phyloP scores from a whole-genome alignment of 1,139 yeast species.

The Yamadazyma sp. region DNA sequence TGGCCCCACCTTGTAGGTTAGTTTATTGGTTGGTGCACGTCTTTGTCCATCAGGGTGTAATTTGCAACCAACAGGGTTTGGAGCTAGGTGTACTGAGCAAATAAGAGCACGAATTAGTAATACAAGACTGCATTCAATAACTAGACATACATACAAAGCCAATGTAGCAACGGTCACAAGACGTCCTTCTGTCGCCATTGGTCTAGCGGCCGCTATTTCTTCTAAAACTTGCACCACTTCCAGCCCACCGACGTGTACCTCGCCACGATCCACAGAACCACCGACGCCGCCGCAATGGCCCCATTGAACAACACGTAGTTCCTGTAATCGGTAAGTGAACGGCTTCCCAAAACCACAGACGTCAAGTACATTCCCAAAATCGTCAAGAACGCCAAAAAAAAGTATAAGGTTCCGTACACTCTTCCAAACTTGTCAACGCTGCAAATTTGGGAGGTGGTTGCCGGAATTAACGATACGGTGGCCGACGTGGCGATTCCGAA shows the following conservation, averaged over 20 bases:
- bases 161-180: too few species aligned
- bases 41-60: not conserved
- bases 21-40: not conserved
- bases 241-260: conserved; percentile 24
- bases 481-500: conserved; percentile 34
- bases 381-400: conserved; percentile 59
- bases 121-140: too few species aligned
- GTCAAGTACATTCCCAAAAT: conserved; percentile 38
- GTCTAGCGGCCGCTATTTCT: too few species aligned
- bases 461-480: conserved; percentile 31
- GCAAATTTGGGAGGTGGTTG: conserved; percentile 63
- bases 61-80: conserved; percentile 2
- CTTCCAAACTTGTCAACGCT: conserved; percentile 65
- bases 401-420: conserved; percentile 68
- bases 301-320: conserved; percentile 30
- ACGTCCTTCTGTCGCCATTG: too few species aligned
- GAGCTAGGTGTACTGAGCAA: too few species aligned
- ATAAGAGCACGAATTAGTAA: too few species aligned
- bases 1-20: too few species aligned
- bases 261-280: conserved; percentile 23
- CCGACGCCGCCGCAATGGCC: conserved; percentile 20
- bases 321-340: conserved; percentile 18
- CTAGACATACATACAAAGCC: too few species aligned
- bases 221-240: conserved; percentile 28
- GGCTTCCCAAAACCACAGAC: conserved; percentile 26